A percentile compares a stretch with the other conserved stretches of the same genome.
Conservation (phyloP, 2,329 filamentous ascomycete genomes). For the Penicillium janthinellum region DNA sequence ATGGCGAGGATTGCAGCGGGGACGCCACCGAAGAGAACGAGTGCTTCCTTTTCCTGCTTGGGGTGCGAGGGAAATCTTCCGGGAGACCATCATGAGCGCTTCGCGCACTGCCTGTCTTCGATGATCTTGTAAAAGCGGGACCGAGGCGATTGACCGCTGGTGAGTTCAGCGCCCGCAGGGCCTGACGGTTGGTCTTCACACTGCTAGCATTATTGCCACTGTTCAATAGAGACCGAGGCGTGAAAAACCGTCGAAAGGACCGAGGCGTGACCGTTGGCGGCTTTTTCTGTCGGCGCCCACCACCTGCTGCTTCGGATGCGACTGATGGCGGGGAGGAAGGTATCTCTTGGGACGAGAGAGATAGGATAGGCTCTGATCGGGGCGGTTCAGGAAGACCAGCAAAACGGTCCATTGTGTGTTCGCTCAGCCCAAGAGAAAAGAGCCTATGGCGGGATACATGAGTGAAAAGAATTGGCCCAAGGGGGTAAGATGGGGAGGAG, state of each 20-base stretch:
- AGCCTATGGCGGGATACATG: conserved; percentile 23
- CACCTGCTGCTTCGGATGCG: conserved; percentile 39
- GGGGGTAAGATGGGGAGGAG: conserved; percentile 26
- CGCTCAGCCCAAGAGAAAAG: conserved; percentile 19
- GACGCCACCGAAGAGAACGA: conserved; percentile 50
- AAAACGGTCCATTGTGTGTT: conserved; percentile 35
- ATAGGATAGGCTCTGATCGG: conserved; percentile 39
- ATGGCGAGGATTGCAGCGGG: conserved; percentile 53
- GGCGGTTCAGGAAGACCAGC: conserved; percentile 38
- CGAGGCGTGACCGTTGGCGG: conserved; percentile 54
- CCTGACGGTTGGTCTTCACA: conserved; percentile 47
- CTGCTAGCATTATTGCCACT: conserved; percentile 35
- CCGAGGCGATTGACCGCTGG: conserved; percentile 47
- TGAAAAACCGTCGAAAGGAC: conserved; percentile 55
- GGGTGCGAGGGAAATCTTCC: conserved; percentile 37
- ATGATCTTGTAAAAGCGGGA: conserved; percentile 44
- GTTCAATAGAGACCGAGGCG: conserved; percentile 48
- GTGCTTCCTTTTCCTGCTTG: conserved; percentile 50
- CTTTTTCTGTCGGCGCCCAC: conserved; percentile 44
- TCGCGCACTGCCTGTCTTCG: conserved; percentile 34
- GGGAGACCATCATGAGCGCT: conserved; percentile 30
- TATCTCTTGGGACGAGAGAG: conserved; percentile 36
- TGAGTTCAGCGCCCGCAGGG: conserved; percentile 47
- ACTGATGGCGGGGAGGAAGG: conserved; percentile 48
- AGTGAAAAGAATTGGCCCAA: conserved; percentile 23